phyloP scores from a whole-genome alignment of 2,329 filamentous ascomycete species.

The Xylariomycetidae sp. region DNA sequence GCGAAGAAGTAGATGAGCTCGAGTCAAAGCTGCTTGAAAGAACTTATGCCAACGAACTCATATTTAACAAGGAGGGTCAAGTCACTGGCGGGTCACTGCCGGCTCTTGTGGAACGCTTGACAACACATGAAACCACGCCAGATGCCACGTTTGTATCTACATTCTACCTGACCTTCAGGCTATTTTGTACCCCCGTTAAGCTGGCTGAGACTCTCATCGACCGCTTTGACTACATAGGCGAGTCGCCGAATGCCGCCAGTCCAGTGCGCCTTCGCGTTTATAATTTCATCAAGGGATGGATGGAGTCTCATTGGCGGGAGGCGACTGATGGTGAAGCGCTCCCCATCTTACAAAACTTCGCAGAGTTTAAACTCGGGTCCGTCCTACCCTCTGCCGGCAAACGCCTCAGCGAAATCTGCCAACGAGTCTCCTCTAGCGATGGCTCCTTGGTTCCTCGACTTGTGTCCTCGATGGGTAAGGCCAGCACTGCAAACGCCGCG shows the following conservation, averaged over 20 bases:
- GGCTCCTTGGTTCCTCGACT: slow-evolving; percentile 76
- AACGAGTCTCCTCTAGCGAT: slow-evolving; percentile 70
- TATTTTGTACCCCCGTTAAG: slow-evolving; percentile 78
- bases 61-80: slow-evolving; percentile 91
- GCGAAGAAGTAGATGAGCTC: slow-evolving; percentile 72
- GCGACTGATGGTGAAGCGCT: slow-evolving; percentile 75
- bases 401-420: slow-evolving; percentile 72
- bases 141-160: slow-evolving; percentile 89
- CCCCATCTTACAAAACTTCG: slow-evolving; percentile 72
- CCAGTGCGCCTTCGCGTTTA: slow-evolving; percentile 88
- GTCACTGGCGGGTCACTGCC: slow-evolving; percentile 89
- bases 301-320: slow-evolving; percentile 91
- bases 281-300: slow-evolving; percentile 95
- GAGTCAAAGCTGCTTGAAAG: slow-evolving; percentile 85
- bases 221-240: slow-evolving; percentile 85
- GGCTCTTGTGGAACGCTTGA: slow-evolving; percentile 90
- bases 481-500: slow-evolving; percentile 67
- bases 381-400: slow-evolving; percentile 73
- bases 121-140: slow-evolving; percentile 86
- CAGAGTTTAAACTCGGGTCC: slow-evolving; percentile 62
- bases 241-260: slow-evolving; percentile 67
- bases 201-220: slow-evolving; percentile 81
- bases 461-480: slow-evolving; percentile 84
- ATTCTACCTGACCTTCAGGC: slow-evolving; percentile 92
- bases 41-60: slow-evolving; percentile 85